These are phyloP conservation scores for Teratosphaeria epicoccoides DNA, from an alignment of 2,329 filamentous ascomycete genomes.

Conservation along the genomic window DNA sequence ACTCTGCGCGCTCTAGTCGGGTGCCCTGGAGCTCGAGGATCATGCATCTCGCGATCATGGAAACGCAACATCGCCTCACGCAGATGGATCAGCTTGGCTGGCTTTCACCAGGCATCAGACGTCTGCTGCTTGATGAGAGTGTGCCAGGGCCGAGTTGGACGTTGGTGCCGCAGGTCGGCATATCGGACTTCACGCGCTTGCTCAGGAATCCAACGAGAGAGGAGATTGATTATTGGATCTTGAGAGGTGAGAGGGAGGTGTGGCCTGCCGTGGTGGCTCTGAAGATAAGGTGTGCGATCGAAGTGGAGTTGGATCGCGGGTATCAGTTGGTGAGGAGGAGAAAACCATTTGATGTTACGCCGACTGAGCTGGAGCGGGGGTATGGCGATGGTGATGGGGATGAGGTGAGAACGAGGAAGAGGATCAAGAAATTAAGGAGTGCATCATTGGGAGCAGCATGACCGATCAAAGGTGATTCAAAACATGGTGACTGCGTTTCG, in stretches of 20 bases:
- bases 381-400: not conserved
- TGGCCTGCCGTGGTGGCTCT: constrained; percentile 83
- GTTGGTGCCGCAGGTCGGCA: constrained; percentile 67
- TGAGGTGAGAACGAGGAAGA: not conserved
- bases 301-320: constrained; percentile 75
- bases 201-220: constrained; percentile 73
- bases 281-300: constrained; percentile 70
- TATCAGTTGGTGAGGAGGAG: constrained; percentile 61
- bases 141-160: constrained; percentile 69
- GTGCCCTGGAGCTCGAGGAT: constrained; percentile 14
- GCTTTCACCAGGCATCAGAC: constrained; percentile 41
- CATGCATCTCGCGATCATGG: constrained; percentile 59
- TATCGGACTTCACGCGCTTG: constrained; percentile 62
- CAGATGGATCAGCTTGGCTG: constrained; percentile 70
- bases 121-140: constrained; percentile 43
- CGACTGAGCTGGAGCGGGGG: not conserved
- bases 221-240: constrained; percentile 73
- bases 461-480: not conserved
- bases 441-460: not conserved
- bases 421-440: not conserved
- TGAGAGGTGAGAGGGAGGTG: constrained; percentile 72
- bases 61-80: constrained; percentile 67
- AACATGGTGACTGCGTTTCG: no score
- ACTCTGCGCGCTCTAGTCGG: constrained; percentile 28
- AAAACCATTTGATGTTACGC: constrained; percentile 5